Base-by-base conservation (phyloP, 192 early-diverging fungal species). In the Radiomyces spectabilis region DNA sequence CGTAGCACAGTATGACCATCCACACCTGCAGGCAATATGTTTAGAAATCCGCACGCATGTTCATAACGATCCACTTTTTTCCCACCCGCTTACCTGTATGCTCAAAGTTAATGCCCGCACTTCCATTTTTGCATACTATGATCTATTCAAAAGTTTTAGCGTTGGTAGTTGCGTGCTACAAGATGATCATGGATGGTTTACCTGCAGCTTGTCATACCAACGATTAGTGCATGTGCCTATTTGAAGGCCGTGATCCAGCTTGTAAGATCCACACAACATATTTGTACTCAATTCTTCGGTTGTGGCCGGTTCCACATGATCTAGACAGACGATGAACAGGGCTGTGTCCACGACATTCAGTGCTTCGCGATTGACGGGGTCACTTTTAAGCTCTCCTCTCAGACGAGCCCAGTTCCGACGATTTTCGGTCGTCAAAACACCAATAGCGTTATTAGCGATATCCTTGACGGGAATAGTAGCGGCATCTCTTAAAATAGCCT, bases 71-170 rank as follows among this genome's bases (percentile, higher is more conserved):
- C n/a, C n/a, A n/a, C 40, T 57, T 46, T 57, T 47, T 37, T 57
- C 24, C 16, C 13, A 40, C 35, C 31, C 39, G 16, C 41, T 48
- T 60, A 72, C 69, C 69, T 31, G 89, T 75, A 69, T 94, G 91
- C 73, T 95, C 91, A 50, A 89, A 90, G 67, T 93, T 95, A 37
- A 91, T 76, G 54, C 92, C 92, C 13, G 88, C 76, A 21, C 84
- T 79, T 21, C 89, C 92, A 58, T 76, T 87, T 52, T 75, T 75
- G 51, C 85, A 60, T 27, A 95, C 82, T 27, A 93, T 79, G 26
- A 95, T 69, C 33, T 71, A 47, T 7, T 29, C n/a, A 50, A 21
- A 15, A n/a, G n/a, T n/a, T n/a, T n/a, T n/a, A n/a, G n/a, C n/a
- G n/a, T n/a, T n/a, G n/a, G n/a, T n/a, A n/a, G n/a, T n/a, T n/a